phyloP scores from a whole-genome alignment of 257 asterid species.

The Craterostigma plantagineum region DNA sequence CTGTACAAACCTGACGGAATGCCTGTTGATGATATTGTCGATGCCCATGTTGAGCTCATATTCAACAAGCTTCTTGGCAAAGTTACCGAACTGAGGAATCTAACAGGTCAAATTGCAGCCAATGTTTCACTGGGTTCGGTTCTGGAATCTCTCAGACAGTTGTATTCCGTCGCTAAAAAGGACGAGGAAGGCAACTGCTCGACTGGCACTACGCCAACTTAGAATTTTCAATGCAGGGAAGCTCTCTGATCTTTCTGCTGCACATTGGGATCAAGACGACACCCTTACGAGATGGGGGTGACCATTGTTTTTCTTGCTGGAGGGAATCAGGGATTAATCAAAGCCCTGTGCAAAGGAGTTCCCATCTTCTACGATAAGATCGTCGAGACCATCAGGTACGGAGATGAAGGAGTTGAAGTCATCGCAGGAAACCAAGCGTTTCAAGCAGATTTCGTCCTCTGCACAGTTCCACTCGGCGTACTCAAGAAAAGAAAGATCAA shows the following conservation, averaged over 20 bases:
- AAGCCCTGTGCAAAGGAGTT: conserved; percentile 46
- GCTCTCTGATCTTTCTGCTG: conserved; percentile 60
- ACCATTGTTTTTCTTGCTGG: conserved; percentile 82
- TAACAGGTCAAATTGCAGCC: conserved; percentile 35
- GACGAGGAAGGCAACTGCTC: conserved; percentile 55
- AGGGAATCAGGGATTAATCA: conserved; percentile 44
- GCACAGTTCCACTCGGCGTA: conserved; percentile 77
- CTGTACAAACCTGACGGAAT: conserved; percentile 56
- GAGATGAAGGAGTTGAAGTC: conserved; percentile 50
- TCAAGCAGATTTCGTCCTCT: conserved; percentile 62
- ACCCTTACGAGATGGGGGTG: conserved; percentile 84
- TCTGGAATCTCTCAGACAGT: conserved; percentile 35
- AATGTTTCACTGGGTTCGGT: conserved; percentile 51
- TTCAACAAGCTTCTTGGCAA: conserved; percentile 63
- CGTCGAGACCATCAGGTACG: conserved; percentile 44
- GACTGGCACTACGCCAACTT: conserved; percentile 82
- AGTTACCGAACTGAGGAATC: conserved; percentile 34
- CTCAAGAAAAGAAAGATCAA: conserved; percentile 31
- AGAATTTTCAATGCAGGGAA: conserved; percentile 82
- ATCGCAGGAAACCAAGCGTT: conserved; percentile 39
- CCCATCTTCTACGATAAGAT: conserved; percentile 44
- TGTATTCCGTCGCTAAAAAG: conserved; percentile 44
- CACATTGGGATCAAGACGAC: conserved; percentile 85
- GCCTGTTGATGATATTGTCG: conserved; percentile 35
- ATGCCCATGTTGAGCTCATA: conserved; percentile 40